Percentiles rank a stretch among this genome's conserved stretches.
Evolutionary conservation across 2,329 filamentous ascomycete species (phyloP).

Genomic region (Fusarium keratoplasticum): DNA sequence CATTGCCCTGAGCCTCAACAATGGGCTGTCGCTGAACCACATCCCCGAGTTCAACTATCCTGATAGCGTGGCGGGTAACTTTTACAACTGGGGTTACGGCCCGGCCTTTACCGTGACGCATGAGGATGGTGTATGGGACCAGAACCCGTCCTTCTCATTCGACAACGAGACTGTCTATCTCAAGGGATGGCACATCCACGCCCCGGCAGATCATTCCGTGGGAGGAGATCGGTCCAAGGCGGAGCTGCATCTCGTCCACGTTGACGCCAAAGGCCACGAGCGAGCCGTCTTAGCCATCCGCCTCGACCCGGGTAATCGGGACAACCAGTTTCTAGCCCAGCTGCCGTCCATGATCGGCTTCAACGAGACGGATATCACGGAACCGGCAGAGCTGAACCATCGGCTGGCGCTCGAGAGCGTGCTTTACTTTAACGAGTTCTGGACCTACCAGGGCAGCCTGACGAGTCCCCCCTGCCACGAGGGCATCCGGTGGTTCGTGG

Average conservation of each 20-base stretch:
- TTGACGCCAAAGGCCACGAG: conserved; percentile 20
- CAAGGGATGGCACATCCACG: conserved; percentile 36
- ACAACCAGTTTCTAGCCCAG: conserved; percentile 13
- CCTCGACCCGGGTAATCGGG: conserved; percentile 26
- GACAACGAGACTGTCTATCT: conserved; percentile 37
- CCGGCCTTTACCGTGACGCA: conserved; percentile 31
- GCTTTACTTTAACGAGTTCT: conserved; percentile 31
- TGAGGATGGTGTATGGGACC: conserved; percentile 14
- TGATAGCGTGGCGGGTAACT: conserved; percentile 10
- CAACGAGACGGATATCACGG: conserved; percentile 10
- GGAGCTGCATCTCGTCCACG: conserved; percentile 35
- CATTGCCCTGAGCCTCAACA: conserved; percentile 31
- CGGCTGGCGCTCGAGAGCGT: conserved; percentile 24
- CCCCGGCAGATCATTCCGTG: conserved; percentile 34
- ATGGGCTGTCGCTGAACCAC: conserved; percentile 30
- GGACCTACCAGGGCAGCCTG: conserved; percentile 37
- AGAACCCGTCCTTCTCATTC: conserved; percentile 29
- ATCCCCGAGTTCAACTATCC: conserved; percentile 29
- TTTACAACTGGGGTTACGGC: conserved; percentile 37
- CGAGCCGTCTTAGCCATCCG: conserved; percentile 32
- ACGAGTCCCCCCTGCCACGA: conserved; percentile 33
- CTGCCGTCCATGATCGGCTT: conserved; percentile 28
- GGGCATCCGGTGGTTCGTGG: conserved; percentile 32
- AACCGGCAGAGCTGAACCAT: conserved; percentile 14
- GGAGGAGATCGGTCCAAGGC: conserved; percentile 35